These are phyloP conservation scores for Quercus aquifolioides DNA, from an alignment of 306 rosid genomes.

Conservation along the genomic window DNA sequence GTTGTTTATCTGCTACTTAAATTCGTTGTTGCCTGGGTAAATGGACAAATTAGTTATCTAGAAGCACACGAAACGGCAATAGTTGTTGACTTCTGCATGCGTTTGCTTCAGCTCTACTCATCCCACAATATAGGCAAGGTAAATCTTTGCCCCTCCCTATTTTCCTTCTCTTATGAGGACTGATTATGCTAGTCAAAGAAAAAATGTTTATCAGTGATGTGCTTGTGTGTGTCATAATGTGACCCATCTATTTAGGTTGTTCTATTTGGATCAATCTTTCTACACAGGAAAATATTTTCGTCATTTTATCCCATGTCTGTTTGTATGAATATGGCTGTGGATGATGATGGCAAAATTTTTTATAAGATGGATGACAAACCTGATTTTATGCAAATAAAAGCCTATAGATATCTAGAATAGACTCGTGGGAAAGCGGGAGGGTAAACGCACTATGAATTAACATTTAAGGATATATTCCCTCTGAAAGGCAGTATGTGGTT, in stretches of 20 bases:
- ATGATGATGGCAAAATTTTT: not conserved
- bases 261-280: too few species aligned
- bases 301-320: too few species aligned
- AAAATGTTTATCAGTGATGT: conserved; percentile 2
- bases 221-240: not conserved
- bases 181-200: not conserved
- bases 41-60: conserved; percentile 85
- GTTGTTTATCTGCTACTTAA: conserved; percentile 90
- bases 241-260: too few species aligned
- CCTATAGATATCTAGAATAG: not conserved
- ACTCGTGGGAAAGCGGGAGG: not conserved
- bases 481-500: not conserved
- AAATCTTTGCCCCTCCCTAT: conserved; percentile 23
- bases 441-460: not conserved
- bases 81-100: conserved; percentile 79
- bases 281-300: too few species aligned
- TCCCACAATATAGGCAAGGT: conserved; percentile 97
- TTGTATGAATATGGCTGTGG: too few species aligned
- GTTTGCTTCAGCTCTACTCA: conserved; percentile 87
- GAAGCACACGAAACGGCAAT: conserved; percentile 78
- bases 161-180: conserved; percentile 5
- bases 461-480: not conserved
- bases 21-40: conserved; percentile 93
- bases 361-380: not conserved
- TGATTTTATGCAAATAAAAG: not conserved